phyloP scores from a whole-genome alignment of 176 grass and related monocot species.

The Sorghum bicolor region DNA sequence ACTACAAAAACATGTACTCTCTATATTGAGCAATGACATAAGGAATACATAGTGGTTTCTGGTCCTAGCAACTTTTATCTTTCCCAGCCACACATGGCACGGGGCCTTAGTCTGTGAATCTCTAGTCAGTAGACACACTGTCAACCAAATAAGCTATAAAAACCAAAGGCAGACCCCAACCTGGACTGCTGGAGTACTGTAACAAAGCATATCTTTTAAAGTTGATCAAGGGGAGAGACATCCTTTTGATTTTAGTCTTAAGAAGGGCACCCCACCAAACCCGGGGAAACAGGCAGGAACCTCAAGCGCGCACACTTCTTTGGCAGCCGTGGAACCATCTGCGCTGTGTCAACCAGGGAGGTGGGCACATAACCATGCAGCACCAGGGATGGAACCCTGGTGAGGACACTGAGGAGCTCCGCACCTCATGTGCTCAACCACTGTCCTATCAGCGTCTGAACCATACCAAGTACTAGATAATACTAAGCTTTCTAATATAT shows the following conservation, averaged over 20 bases:
- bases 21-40: conserved; percentile 7
- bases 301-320: too few relatives aligned
- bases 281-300: too few relatives aligned
- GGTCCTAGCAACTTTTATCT: conserved; percentile 28
- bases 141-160: conserved; percentile 32
- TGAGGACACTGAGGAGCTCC: background rate
- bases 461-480: background rate
- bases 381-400: background rate
- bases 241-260: background rate
- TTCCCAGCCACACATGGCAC: conserved; percentile 50
- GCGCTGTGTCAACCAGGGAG: background rate
- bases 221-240: background rate
- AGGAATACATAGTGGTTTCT: conserved; percentile 31
- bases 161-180: conserved; percentile 34
- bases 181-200: background rate
- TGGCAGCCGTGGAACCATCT: background rate
- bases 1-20: conserved; percentile 7
- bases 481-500: background rate
- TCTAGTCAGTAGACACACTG: conserved; percentile 4
- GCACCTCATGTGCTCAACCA: background rate
- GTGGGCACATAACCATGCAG: background rate
- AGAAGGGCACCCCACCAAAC: background rate
- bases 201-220: conserved; percentile 3
- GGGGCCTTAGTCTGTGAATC: conserved; percentile 32
- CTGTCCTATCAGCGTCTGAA: background rate